These are phyloP conservation scores for Fusarium protoensiforme DNA, from an alignment of 2,329 filamentous ascomycete species.

Conservation along the genomic window DNA sequence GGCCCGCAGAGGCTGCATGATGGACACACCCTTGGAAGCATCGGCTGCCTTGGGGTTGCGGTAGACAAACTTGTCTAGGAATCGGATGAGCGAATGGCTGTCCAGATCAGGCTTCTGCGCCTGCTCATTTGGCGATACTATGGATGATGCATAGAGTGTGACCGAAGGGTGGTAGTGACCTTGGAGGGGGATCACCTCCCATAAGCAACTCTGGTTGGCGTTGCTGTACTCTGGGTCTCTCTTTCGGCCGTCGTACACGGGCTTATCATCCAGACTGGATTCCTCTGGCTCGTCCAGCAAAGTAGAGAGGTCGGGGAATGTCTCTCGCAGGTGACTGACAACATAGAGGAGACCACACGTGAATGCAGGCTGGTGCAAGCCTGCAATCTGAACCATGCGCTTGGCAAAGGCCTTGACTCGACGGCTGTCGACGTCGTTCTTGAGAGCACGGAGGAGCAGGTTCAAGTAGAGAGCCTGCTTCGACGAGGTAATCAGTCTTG, in stretches of 20 bases:
- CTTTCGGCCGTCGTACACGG: slow-evolving; percentile 86
- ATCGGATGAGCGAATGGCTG: slow-evolving; percentile 91
- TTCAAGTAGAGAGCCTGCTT: slow-evolving; percentile 98
- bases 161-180: slow-evolving; percentile 95
- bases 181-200: slow-evolving; percentile 74
- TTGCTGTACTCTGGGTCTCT: slow-evolving; percentile 91
- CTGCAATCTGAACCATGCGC: slow-evolving; percentile 86
- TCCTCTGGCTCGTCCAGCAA: slow-evolving; percentile 86
- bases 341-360: slow-evolving; percentile 94
- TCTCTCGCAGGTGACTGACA: slow-evolving; percentile 80
- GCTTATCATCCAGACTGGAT: slow-evolving; percentile 71
- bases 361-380: slow-evolving; percentile 91
- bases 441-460: slow-evolving; percentile 86
- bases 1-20: slow-evolving; percentile 89
- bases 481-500: slow-evolving; percentile 86
- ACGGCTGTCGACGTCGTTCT: slow-evolving; percentile 88
- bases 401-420: slow-evolving; percentile 97
- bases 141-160: slow-evolving; percentile 79
- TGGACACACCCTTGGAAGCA: slow-evolving; percentile 80
- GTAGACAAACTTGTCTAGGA: slow-evolving; percentile 99
- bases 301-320: slow-evolving; percentile 82
- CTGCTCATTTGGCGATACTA: slow-evolving; percentile 76
- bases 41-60: slow-evolving; percentile 83
- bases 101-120: slow-evolving; percentile 91
- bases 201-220: slow-evolving; percentile 91